These are phyloP conservation scores for Colletotrichum sp. DNA, from an alignment of 2,329 filamentous ascomycete genomes.

Conservation along the genomic window DNA sequence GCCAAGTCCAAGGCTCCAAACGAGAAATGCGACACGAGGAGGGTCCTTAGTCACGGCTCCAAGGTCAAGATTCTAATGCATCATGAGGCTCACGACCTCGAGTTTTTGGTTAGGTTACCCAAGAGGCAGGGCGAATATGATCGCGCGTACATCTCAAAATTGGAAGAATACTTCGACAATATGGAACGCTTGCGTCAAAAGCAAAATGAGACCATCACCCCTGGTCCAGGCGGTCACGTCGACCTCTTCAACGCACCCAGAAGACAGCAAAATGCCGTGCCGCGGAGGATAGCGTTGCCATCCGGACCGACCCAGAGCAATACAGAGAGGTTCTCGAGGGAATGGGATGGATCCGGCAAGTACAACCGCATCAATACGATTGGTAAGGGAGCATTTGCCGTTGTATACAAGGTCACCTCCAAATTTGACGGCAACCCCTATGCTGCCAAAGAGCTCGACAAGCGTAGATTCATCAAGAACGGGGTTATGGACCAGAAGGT, in stretches of 20 bases:
- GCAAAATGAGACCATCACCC: conserved; percentile 50
- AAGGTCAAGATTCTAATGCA: conserved; percentile 73
- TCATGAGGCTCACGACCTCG: conserved; percentile 62
- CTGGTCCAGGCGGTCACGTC: conserved; percentile 53
- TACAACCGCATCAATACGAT: conserved; percentile 86
- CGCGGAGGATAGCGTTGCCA: conserved; percentile 21
- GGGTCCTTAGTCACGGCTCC: conserved; percentile 75
- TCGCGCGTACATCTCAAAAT: conserved; percentile 70
- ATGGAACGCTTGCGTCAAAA: conserved; percentile 34
- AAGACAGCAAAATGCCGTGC: conserved; percentile 3
- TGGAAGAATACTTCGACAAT: conserved; percentile 67
- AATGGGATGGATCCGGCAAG: conserved; percentile 82
- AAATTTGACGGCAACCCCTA: conserved; percentile 84
- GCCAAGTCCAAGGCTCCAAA: conserved; percentile 39
- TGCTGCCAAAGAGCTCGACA: conserved; percentile 94
- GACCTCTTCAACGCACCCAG: conserved; percentile 31
- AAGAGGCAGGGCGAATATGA: conserved; percentile 71
- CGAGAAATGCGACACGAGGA: conserved; percentile 43
- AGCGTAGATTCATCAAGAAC: conserved; percentile 91
- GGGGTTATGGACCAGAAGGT: conserved; percentile 89
- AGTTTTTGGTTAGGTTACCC: conserved; percentile 87
- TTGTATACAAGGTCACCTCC: conserved; percentile 87
- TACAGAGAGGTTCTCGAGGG: conserved; percentile 52
- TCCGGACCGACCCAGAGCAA: conserved; percentile 33
- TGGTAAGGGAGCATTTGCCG: conserved; percentile 94